Conservation (phyloP, 257 asterid genomes). For the Nemophila menziesii region DNA sequence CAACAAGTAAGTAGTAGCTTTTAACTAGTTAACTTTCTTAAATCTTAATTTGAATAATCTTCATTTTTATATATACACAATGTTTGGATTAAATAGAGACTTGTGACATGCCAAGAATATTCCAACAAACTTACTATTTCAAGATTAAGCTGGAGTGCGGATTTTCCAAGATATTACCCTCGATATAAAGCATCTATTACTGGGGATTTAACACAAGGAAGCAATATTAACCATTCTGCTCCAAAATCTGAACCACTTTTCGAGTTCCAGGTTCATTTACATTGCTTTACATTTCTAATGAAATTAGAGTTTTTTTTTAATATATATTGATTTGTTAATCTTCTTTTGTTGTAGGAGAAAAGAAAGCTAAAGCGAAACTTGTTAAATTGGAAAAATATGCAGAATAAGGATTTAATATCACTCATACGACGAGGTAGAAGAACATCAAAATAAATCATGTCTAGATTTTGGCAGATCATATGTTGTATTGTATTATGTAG, state of each 20-base stretch:
- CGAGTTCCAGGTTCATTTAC: conserved; percentile 36
- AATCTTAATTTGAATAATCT: background rate
- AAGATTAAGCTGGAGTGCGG: conserved; percentile 26
- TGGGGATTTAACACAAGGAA: conserved; percentile 10
- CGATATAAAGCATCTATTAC: conserved; percentile 35
- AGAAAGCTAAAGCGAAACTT: conserved; percentile 28
- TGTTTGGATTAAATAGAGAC: conserved; percentile 22
- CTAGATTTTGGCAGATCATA: too few relatives aligned
- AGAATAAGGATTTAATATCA: conserved; percentile 30
- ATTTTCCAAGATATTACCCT: conserved; percentile 25
- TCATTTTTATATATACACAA: background rate
- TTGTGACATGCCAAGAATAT: conserved; percentile 38
- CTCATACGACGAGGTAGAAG: conserved; percentile 38
- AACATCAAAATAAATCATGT: conserved; percentile 18
- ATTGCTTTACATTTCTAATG: background rate
- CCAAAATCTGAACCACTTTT: conserved; percentile 27
- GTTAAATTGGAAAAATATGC: conserved; percentile 31
- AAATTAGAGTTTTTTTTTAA: background rate
- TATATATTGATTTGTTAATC: background rate
- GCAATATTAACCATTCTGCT: conserved; percentile 7
- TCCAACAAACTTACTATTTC: conserved; percentile 31
- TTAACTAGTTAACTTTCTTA: background rate
- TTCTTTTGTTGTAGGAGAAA: conserved; percentile 26
- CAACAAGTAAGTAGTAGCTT: conserved; percentile 26
- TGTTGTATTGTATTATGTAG: too few relatives aligned